A percentile compares a stretch with the other conserved stretches of the same genome.
phyloP scores from a whole-genome alignment of 2,329 filamentous ascomycete genomes.

The Fusarium concolor region DNA sequence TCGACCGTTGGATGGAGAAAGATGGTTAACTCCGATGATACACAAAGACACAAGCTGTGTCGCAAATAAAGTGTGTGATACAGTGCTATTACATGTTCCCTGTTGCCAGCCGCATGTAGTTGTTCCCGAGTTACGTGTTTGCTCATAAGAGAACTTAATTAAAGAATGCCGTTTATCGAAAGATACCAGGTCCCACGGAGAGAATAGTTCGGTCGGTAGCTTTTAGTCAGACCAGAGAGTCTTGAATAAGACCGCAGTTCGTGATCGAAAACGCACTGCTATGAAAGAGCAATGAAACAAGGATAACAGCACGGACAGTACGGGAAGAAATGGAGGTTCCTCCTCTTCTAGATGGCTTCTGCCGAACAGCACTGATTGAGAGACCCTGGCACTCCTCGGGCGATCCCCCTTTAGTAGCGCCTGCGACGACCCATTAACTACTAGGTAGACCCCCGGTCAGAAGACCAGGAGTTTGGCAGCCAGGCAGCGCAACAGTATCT shows the following conservation, averaged over 20 bases:
- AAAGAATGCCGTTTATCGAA: not conserved
- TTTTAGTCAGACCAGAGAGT: constrained; percentile 4
- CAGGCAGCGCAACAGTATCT: not conserved
- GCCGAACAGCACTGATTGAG: constrained; percentile 22
- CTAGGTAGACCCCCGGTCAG: constrained; percentile 37
- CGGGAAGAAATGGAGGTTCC: constrained; percentile 14
- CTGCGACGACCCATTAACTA: constrained; percentile 14
- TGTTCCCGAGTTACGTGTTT: not conserved
- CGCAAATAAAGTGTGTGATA: constrained; percentile 14
- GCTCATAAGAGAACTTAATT: not conserved
- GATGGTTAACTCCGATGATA: constrained; percentile 9
- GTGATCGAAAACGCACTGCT: constrained; percentile 24
- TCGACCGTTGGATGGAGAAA: constrained; percentile 7
- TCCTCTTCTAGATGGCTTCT: constrained; percentile 45
- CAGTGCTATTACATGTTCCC: constrained; percentile 14
- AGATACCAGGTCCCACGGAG: not conserved
- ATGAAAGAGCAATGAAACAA: constrained; percentile 35
- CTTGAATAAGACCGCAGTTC: constrained; percentile 17
- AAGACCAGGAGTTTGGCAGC: constrained; percentile 39
- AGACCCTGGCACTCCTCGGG: constrained; percentile 28
- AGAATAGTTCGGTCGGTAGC: not conserved
- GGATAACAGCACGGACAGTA: constrained; percentile 16
- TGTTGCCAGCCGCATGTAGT: not conserved
- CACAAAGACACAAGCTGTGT: constrained; percentile 11
- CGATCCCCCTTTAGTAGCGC: constrained; percentile 41